Conservation (phyloP, 2,329 filamentous ascomycete genomes). For the Paracamarosporium sp. region DNA sequence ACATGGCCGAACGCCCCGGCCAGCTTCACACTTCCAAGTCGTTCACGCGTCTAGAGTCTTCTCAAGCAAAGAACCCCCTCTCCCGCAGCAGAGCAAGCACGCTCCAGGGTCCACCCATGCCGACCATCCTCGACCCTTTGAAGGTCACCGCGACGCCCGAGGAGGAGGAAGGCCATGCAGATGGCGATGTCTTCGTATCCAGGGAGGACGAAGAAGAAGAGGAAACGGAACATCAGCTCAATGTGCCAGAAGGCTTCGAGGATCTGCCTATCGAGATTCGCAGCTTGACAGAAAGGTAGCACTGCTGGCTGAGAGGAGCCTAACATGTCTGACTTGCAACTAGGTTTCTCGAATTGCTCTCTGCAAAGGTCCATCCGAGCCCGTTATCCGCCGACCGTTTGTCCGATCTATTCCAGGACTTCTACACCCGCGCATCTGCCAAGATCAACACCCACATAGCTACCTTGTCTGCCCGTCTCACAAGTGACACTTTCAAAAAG, state of each 20-base stretch:
- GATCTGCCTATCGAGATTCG: conserved; percentile 94
- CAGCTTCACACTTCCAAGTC: conserved; percentile 53
- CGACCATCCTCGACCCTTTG: conserved; percentile 53
- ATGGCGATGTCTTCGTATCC: conserved; percentile 51
- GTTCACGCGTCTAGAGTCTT: conserved; percentile 57
- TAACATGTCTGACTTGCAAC: background rate
- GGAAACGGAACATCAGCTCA: conserved; percentile 32
- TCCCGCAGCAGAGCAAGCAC: conserved; percentile 55
- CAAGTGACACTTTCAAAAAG: conserved; percentile 65
- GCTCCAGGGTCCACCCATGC: conserved; percentile 50
- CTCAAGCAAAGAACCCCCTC: conserved; percentile 36
- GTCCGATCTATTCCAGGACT: conserved; percentile 90
- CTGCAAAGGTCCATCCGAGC: conserved; percentile 82
- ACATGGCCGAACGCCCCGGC: conserved; percentile 41
- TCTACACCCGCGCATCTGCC: conserved; percentile 80
- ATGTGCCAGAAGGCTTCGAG: conserved; percentile 73
- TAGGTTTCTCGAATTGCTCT: conserved; percentile 90
- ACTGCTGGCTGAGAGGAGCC: background rate
- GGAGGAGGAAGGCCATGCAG: conserved; percentile 35
- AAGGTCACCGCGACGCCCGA: conserved; percentile 44
- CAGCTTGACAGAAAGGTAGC: conserved; percentile 83
- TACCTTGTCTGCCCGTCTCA: conserved; percentile 76
- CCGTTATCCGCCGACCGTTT: conserved; percentile 85
- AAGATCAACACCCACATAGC: conserved; percentile 89
- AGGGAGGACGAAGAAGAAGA: conserved; percentile 45